Conservation (phyloP, 2,329 filamentous ascomycete genomes). For the Ramichloridium luteum region DNA sequence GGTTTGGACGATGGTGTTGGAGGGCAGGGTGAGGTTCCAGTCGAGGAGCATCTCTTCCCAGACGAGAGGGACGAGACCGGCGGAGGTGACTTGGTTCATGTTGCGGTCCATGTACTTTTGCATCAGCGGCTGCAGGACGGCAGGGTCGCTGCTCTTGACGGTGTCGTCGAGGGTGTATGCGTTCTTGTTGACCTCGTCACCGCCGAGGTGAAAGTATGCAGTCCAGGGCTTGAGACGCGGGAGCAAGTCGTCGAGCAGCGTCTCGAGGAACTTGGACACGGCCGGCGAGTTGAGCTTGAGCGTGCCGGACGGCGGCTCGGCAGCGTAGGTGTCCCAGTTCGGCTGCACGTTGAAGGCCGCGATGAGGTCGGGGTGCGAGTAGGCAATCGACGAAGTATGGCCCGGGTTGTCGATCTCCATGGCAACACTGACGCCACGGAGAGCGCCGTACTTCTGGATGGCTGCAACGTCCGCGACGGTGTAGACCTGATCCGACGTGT, state of each 20-base stretch:
- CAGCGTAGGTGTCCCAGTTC: constrained; percentile 41
- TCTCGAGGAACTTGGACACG: constrained; percentile 61
- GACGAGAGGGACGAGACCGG: constrained; percentile 58
- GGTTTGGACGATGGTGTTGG: constrained; percentile 63
- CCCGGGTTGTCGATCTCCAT: constrained; percentile 74
- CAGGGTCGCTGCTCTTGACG: constrained; percentile 52
- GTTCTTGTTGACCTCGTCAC: constrained; percentile 74
- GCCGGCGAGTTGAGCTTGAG: constrained; percentile 63
- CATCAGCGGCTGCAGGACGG: constrained; percentile 60
- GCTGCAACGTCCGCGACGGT: constrained; percentile 49
- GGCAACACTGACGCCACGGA: constrained; percentile 58
- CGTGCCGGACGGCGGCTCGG: constrained; percentile 47
- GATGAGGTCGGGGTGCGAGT: constrained; percentile 59
- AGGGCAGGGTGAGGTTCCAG: constrained; percentile 63
- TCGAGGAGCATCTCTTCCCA: constrained; percentile 79
- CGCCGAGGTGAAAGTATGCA: constrained; percentile 72
- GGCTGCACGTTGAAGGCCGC: constrained; percentile 47
- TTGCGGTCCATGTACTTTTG: constrained; percentile 64
- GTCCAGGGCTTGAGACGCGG: constrained; percentile 59
- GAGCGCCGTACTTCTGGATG: constrained; percentile 58
- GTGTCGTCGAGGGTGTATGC: constrained; percentile 62
- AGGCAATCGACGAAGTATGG: constrained; percentile 57
- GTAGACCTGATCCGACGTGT: constrained; percentile 55
- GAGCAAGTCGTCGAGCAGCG: constrained; percentile 61
- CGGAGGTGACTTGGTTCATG: constrained; percentile 50